A percentile compares a stretch with the other conserved stretches of the same genome.
Conservation (phyloP, 2,329 filamentous ascomycete genomes). For the Colletotrichum euphorbiae region DNA sequence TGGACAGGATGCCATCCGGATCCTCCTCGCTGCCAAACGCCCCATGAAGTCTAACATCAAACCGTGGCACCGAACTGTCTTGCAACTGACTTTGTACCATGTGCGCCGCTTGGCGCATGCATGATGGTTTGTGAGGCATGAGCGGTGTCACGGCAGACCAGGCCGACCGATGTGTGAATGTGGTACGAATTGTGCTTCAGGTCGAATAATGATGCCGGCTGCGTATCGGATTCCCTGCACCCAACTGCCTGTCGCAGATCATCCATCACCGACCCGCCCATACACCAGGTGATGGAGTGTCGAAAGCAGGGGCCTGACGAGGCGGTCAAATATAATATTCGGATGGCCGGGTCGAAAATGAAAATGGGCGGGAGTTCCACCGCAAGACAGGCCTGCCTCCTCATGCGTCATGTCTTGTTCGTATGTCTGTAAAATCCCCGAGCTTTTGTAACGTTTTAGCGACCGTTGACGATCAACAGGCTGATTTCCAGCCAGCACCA, state of each 20-base stretch:
- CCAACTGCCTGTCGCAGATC: slow-evolving; percentile 27
- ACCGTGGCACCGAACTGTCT: slow-evolving; percentile 11
- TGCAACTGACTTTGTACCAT: slow-evolving; percentile 34
- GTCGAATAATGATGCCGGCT: slow-evolving; percentile 24
- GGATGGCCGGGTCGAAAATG: not conserved
- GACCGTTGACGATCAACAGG: slow-evolving; percentile 14
- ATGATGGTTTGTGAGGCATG: slow-evolving; percentile 40
- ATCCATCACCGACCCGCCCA: slow-evolving; percentile 14
- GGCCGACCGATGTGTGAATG: slow-evolving; percentile 31
- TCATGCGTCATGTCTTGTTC: slow-evolving; percentile 18
- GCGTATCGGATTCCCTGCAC: slow-evolving; percentile 13
- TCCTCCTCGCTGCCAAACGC: slow-evolving; percentile 5
- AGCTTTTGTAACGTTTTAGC: slow-evolving; percentile 17
- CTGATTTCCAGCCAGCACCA: slow-evolving; percentile 16
- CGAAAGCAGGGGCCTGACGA: not conserved
- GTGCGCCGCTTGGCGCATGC: slow-evolving; percentile 40
- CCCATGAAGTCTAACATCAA: slow-evolving; percentile 18
- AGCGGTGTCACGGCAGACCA: slow-evolving; percentile 38
- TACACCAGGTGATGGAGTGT: not conserved
- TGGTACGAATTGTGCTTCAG: slow-evolving; percentile 33
- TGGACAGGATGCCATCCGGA: slow-evolving; percentile 37
- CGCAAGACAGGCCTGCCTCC: not conserved
- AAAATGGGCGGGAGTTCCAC: not conserved
- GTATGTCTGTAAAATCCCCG: not conserved
- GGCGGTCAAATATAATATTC: not conserved